Evolutionary conservation across 768 basidiomycete genomes (phyloP), one percentile per base, ranked within the genome.

Genomic region (Boletus rubroflammeus): DNA sequence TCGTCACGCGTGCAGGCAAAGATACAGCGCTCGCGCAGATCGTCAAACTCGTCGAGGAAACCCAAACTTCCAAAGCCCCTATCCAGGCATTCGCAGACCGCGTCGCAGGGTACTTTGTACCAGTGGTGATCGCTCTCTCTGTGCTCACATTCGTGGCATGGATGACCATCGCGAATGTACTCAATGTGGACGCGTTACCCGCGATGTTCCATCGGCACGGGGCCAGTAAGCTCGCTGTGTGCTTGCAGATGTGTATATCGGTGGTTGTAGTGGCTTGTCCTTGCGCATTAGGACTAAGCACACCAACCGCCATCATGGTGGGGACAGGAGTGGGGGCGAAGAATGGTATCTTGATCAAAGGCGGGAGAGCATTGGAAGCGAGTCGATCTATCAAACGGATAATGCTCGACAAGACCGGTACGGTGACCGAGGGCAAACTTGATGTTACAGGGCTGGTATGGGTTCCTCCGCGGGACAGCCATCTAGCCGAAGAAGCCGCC

Each of bases 231-330:
- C 76, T 98, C 54, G 90, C 91, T 7, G 88, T 96, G 14, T 98
- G 95, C 68, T 76, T 99, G 44, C 93, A 96, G 75, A 85, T 99
- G 65, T 98, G 96, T 70, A 99, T 98, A 67, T 94, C 91, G 38
- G 97, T 98, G 57, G 82, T 99, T 55, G 97, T 99, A 46, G 94
- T 99, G 48, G 96, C 97, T 21, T 99, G 97, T 70, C 97, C 97
- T 0, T 99, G 97, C 68, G 96, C 97, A 0, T 81, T 99, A 32
- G 97, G 96, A 5, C 79, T 98, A 54, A 92, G 91, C 51, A 98
- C 96, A 0, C 97, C 97, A 1, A 98, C 97, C 0, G 97, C 96
- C 2, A 93, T 98, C 72, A 98, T 98, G 97, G 97, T 98, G 31
- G 97, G 97, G 17, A 98, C 96, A 0, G 97, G 97, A 1, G 85